Base-by-base conservation (phyloP, 805 yeast species). In the Ogataea populi-albae region DNA sequence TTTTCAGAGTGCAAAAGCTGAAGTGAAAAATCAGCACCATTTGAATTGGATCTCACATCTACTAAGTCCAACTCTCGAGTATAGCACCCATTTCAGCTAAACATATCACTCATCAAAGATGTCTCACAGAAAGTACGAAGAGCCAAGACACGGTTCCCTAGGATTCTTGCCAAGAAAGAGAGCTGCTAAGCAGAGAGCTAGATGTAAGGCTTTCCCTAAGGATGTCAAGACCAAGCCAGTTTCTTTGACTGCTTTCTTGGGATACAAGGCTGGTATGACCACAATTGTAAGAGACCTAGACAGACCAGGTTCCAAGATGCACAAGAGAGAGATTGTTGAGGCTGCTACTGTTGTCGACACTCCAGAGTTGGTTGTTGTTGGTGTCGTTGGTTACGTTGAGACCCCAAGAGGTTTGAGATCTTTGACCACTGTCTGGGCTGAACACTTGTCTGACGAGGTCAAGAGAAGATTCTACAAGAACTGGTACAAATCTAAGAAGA, bases 91-190 rank as follows among this genome's bases (percentile, higher is more conserved):
- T 21, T 9, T 9, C 23, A 21, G 11, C 9, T 21, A 9, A 11
- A 9, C 11, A 21, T 21, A 21, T 11, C 11, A 21, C 9, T 21
- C 23, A 21, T 21, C 23, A 21, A 62, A 50, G 49, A 93, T 93
- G 99, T 93, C 98, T 72, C 99, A 93, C 93, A 87, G 99, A 85
- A 93, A 93, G 84, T 93, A 68, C 93, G 98, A 93, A 86, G 95
- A 93, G 64, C 99, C 99, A 81, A 88, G 99, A 81, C 98, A 93
- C 89, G 99, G 99, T 75, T 91, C 95, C 73, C 79, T 93, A 71
- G 98, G 98, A 68, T 93, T 88, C 96, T 79, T 84, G 64, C 98
- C 99, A 84, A 88, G 96, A 82, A 93, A 93, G 96, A 88, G 98
- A 81, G 88, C 98, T 68, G 81, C 94, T 73, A 78, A 84, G 69